A percentile compares a stretch with the other conserved stretches of the same genome.
These are phyloP conservation scores for Hymenoscyphus occultus DNA, from an alignment of 2,329 filamentous ascomycete species.

Conservation along the genomic window DNA sequence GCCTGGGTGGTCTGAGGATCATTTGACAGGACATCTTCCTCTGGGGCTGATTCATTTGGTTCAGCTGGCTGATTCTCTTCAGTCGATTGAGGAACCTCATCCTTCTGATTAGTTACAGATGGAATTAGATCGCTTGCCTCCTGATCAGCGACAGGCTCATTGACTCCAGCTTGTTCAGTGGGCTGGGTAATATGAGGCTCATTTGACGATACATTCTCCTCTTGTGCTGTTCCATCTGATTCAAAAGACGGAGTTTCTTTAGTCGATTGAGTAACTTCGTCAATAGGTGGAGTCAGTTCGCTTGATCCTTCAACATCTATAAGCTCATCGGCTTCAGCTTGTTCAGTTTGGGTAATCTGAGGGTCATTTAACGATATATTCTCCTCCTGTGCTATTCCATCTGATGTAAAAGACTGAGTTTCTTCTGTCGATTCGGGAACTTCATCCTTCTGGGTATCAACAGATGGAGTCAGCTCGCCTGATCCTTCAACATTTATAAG, in stretches of 20 bases:
- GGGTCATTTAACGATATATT: not conserved
- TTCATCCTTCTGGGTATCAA: not conserved
- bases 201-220: not conserved
- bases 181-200: no score
- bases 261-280: not conserved
- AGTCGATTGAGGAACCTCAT: not conserved
- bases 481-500: not conserved
- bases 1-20: not conserved
- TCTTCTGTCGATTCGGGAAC: not conserved
- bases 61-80: not conserved
- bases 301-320: not conserved
- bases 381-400: not conserved
- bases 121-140: no score
- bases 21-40: not conserved
- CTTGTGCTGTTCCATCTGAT: not conserved
- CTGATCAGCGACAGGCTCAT: no score
- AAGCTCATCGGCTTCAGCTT: not conserved
- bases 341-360: not conserved
- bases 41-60: not conserved
- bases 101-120: no score
- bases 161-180: no score
- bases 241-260: not conserved
- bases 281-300: not conserved
- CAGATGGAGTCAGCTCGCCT: not conserved
- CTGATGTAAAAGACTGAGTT: no score